These are phyloP conservation scores for Saturnispora mendoncae DNA, from an alignment of 805 yeast species.

Conservation along the genomic window DNA sequence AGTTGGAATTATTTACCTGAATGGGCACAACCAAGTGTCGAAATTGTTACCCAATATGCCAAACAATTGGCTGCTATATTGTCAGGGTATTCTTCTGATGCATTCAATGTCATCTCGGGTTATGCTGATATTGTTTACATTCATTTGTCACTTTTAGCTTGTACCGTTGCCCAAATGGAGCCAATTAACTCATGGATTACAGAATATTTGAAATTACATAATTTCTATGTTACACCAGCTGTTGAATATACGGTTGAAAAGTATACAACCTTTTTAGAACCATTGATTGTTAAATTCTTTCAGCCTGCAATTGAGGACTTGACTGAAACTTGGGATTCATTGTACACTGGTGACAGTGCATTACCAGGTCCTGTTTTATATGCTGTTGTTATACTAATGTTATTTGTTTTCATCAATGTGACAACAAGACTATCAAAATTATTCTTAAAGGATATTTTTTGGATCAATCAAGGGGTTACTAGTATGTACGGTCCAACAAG, in stretches of 20 bases:
- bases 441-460: conserved; percentile 20
- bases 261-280: background rate
- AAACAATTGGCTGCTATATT: background rate
- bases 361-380: conserved; percentile 7
- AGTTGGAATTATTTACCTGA: background rate
- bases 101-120: background rate
- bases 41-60: conserved; percentile 7
- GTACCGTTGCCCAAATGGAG: conserved; percentile 9
- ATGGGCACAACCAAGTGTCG: background rate
- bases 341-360: conserved; percentile 1
- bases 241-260: background rate
- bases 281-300: background rate
- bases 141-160: conserved; percentile 11
- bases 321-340: background rate
- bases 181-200: conserved; percentile 2
- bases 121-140: conserved; percentile 6
- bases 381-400: conserved; percentile 1
- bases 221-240: background rate
- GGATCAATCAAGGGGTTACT: conserved; percentile 19
- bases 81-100: background rate
- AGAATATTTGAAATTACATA: background rate
- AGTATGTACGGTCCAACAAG: conserved; percentile 19
- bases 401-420: conserved; percentile 10
- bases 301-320: conserved; percentile 4
- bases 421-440: conserved; percentile 13